These are phyloP conservation scores for Kazachstania kunashirensis DNA, from an alignment of 805 yeast genomes.

Conservation along the genomic window DNA sequence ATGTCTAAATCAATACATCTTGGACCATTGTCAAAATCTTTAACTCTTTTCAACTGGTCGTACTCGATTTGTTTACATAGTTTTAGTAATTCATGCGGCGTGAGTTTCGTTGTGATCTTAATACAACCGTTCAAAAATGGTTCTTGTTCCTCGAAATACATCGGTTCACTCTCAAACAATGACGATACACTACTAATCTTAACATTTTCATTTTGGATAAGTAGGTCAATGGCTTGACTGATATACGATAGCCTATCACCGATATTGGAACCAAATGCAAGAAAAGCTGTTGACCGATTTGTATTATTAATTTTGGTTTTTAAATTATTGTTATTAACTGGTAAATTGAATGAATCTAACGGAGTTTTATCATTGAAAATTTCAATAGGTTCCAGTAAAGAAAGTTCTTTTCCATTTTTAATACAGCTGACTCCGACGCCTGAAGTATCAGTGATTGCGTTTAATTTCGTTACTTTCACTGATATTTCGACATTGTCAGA, in stretches of 20 bases:
- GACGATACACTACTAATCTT: constrained; percentile 57
- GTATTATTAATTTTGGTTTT: not conserved
- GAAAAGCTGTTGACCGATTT: constrained; percentile 38
- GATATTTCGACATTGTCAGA: not conserved
- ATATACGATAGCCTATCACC: constrained; percentile 67
- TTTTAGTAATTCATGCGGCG: constrained; percentile 55
- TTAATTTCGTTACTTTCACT: constrained; percentile 73
- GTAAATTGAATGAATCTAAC: constrained; percentile 29
- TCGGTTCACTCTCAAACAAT: constrained; percentile 80
- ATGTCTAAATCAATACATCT: constrained; percentile 86
- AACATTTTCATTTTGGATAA: constrained; percentile 32
- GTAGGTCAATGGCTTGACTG: constrained; percentile 38
- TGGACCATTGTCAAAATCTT: constrained; percentile 83
- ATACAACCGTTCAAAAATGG: constrained; percentile 79
- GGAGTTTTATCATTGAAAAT: constrained; percentile 1
- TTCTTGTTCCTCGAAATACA: constrained; percentile 76
- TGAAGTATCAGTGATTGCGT: constrained; percentile 76
- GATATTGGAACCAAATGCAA: constrained; percentile 85
- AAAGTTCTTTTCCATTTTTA: constrained; percentile 38
- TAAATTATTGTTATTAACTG: constrained; percentile 15
- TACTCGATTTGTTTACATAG: constrained; percentile 72
- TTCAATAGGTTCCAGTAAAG: not conserved
- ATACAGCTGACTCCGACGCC: constrained; percentile 81
- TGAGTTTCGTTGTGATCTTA: constrained; percentile 47
- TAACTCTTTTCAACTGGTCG: constrained; percentile 55